These are phyloP conservation scores for Globisporangium heterothallicum DNA, from an alignment of 352 stramenopile genomes.

Conservation along the genomic window DNA sequence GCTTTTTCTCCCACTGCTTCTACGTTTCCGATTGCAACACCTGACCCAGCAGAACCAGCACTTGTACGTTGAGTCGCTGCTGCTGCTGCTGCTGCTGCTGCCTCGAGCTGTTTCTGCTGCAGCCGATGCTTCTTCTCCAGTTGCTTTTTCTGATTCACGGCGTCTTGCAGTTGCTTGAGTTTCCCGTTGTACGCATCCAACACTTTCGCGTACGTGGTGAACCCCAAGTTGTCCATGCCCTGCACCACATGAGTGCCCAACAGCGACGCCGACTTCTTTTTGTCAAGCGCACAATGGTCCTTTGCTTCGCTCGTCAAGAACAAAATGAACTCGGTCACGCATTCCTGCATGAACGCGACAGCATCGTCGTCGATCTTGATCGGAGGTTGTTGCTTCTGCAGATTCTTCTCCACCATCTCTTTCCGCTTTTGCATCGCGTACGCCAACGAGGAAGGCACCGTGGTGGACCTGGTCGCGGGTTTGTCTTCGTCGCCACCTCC, in stretches of 20 bases:
- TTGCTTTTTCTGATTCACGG: slow-evolving; percentile 50
- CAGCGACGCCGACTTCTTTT: slow-evolving; percentile 59
- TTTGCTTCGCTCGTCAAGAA: slow-evolving; percentile 77
- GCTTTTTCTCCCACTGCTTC: neutral
- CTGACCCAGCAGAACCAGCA: too few species aligned
- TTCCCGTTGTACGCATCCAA: slow-evolving; percentile 64
- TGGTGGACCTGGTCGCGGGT: neutral
- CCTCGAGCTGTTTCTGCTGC: slow-evolving; percentile 20
- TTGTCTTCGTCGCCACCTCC: slow-evolving; percentile 1
- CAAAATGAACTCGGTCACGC: slow-evolving; percentile 77
- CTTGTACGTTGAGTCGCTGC: neutral
- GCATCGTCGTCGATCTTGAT: slow-evolving; percentile 80
- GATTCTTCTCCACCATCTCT: neutral
- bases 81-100: slow-evolving; percentile 16
- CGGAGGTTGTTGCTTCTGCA: slow-evolving; percentile 12
- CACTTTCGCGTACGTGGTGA: slow-evolving; percentile 59
- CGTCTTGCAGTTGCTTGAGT: slow-evolving; percentile 58
- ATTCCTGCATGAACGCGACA: slow-evolving; percentile 78
- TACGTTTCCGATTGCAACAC: neutral
- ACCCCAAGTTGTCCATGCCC: slow-evolving; percentile 64
- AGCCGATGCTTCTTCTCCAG: slow-evolving; percentile 21
- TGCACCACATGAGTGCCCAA: slow-evolving; percentile 56
- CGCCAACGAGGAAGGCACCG: neutral
- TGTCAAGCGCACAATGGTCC: slow-evolving; percentile 59
- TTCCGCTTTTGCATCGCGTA: neutral